phyloP scores from a whole-genome alignment of 352 stramenopile genomes.

The Phytophthora tentaculata region DNA sequence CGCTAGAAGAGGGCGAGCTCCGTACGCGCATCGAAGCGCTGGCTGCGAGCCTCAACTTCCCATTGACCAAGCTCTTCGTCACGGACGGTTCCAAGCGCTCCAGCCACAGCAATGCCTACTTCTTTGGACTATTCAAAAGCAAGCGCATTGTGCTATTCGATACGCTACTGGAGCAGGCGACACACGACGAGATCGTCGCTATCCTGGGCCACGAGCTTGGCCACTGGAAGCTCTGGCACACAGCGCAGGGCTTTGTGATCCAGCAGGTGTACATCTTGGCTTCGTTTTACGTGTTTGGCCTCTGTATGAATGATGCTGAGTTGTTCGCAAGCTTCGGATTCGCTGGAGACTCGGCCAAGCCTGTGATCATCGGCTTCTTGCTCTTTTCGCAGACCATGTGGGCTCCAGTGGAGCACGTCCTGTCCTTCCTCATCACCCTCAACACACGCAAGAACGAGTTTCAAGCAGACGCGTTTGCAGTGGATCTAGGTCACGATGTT shows the following conservation, averaged over 20 bases:
- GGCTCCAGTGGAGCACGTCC: slow-evolving; percentile 78
- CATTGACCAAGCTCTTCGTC: slow-evolving; percentile 97
- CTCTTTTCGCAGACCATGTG: slow-evolving; percentile 87
- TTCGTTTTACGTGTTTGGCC: slow-evolving; percentile 82
- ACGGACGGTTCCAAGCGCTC: slow-evolving; percentile 97
- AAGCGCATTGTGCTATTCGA: slow-evolving; percentile 98
- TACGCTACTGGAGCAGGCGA: slow-evolving; percentile 95
- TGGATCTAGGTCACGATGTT: slow-evolving; percentile 90
- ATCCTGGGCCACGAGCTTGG: slow-evolving; percentile 97
- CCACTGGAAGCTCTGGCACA: slow-evolving; percentile 98
- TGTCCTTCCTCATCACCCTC: slow-evolving; percentile 80
- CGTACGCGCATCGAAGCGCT: slow-evolving; percentile 94
- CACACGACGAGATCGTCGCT: slow-evolving; percentile 94
- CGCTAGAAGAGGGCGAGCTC: slow-evolving; percentile 87
- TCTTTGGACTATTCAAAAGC: slow-evolving; percentile 96
- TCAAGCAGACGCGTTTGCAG: slow-evolving; percentile 94
- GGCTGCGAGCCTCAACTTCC: slow-evolving; percentile 92
- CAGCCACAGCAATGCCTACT: slow-evolving; percentile 91
- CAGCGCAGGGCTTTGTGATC: slow-evolving; percentile 93
- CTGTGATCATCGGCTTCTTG: slow-evolving; percentile 84
- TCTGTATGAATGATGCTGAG: slow-evolving; percentile 80
- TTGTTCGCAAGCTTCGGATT: slow-evolving; percentile 87
- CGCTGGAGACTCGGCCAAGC: slow-evolving; percentile 41
- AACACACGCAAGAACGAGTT: slow-evolving; percentile 87
- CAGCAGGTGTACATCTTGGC: slow-evolving; percentile 89